Evolutionary conservation across 2,329 filamentous ascomycete genomes (phyloP), one percentile per base, ranked within the genome.

Genomic region (Paraphoma chrysanthemicola): DNA sequence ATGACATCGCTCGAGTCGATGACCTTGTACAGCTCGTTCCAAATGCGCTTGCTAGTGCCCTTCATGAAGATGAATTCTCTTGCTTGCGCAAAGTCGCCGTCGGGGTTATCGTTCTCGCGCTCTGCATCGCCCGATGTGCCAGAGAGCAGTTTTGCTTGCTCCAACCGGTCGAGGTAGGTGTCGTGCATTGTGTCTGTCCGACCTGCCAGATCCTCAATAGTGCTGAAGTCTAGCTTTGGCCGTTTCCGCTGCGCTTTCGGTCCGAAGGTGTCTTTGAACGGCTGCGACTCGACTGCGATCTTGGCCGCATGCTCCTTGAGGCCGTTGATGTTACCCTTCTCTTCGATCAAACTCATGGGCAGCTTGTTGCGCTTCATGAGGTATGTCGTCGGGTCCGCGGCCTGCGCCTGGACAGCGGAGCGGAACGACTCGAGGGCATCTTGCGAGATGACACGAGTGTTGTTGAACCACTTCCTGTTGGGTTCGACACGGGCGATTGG

Each of bases 331-430:
- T 78, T 79, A 45, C 88, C 85, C 54, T 89, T 84, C 52, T 98
- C 94, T 59, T 88, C 86, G 73, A 99, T 96, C 76, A 99, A 81
- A 66, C 88, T 94, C 92, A 99, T 94, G 41, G 95, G 95, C 47
- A 99, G 85, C 82, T 98, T 98, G 79, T 98, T 98, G 66, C 91
- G 90, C 82, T 97, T 97, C 63, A 99, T 83, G n/a, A 98, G 86
- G 58, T 97, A 95, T 58, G 91, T 90, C 78, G 97, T 97, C 0
- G 95, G 95, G 72, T 99, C 93, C 16, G 89, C 88, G 50, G 91
- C 89, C 78, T 93, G 91, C 78, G 96, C 93, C 42, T 91, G 91
- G 79, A 99, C 94, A 28, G 95, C 95, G 57, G 93, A 90, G 60
- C 95, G 88, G 80, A 99, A 99, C 1, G 91, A 88, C 44, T 86